Evolutionary conservation across 192 early-diverging fungal species (phyloP), one percentile per base, ranked within the genome.

Genomic region (Gaertneriomyces semiglobifer): DNA sequence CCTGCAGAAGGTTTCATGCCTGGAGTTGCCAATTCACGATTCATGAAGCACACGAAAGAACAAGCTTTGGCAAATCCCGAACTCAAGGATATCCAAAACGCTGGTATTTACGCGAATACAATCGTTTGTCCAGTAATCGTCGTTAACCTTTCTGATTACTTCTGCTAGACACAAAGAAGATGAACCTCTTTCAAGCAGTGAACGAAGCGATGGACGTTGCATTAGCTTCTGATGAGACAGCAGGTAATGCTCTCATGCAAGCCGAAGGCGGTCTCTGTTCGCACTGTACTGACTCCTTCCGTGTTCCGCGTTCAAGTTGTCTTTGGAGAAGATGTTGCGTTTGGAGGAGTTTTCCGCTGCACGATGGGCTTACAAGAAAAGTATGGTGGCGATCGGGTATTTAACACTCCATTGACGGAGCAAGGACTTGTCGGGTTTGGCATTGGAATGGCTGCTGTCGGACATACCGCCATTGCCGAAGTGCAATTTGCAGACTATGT

Each of bases 401-500:
- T 98, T 81, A 98, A 98, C 79, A 96, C 93, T 11, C 96, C 96
- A 7, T 76, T 98, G 66, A 89, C 91, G 7, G 96, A 98, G 74
- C 96, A 98, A 68, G 96, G 91, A 41, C 91, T 98, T 66, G 92
- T 88, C 25, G 96, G 94, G 41, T 98, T 98, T 74, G 94, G 81
- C 8, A 92, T 98, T 63, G 96, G 96, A 39, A 83, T 96, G 85
- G 96, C 96, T 4, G 79, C 94, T 16, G 88, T 92, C 67, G 96
- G 96, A 18, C 90, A 92, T 68, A 96, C 94, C 16, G 93, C 96
- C 48, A 92, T 98, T 70, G 96, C 96, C 33, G 96, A 98, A 75
- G 96, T 98, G 38, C 96, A 98, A 79, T 98, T 98, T 79, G 96
- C 93, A 5, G 96, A 98, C 79, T 98, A 98, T 67, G 93, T 98